These are phyloP conservation scores for Imleria badia DNA, from an alignment of 768 basidiomycete genomes.

Conservation along the genomic window DNA sequence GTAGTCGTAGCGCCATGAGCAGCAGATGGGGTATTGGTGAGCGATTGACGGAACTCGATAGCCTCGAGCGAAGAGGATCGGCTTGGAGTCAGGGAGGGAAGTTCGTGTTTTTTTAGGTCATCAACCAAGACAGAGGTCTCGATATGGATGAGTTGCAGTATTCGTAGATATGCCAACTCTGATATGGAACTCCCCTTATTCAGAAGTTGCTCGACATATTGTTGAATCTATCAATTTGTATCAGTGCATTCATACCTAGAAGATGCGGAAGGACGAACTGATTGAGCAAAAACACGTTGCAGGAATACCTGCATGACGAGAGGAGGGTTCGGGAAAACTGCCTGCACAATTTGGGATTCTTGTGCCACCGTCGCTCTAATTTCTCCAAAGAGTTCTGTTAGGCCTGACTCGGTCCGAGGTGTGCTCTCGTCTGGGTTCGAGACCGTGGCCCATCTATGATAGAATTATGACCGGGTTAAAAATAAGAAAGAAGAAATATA, in stretches of 20 bases:
- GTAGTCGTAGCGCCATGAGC: slow-evolving; percentile 43
- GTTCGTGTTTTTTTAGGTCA: slow-evolving; percentile 88
- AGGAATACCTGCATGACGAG: slow-evolving; percentile 98
- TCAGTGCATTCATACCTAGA: slow-evolving; percentile 7
- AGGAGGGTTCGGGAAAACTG: slow-evolving; percentile 95
- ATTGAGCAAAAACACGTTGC: slow-evolving; percentile 96
- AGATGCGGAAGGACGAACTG: slow-evolving; percentile 52
- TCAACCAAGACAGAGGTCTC: slow-evolving; percentile 80
- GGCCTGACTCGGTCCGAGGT: slow-evolving; percentile 77
- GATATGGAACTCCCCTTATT: slow-evolving; percentile 73
- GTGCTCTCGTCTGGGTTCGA: slow-evolving; percentile 76
- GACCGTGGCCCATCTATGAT: slow-evolving; percentile 72
- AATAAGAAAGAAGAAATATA: slow-evolving; percentile 41
- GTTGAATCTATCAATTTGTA: slow-evolving; percentile 71
- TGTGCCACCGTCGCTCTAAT: slow-evolving; percentile 91
- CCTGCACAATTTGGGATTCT: slow-evolving; percentile 97
- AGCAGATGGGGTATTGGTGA: slow-evolving; percentile 43
- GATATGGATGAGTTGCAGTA: slow-evolving; percentile 83
- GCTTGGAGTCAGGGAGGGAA: slow-evolving; percentile 59
- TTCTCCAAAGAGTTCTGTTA: slow-evolving; percentile 79
- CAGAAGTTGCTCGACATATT: slow-evolving; percentile 89
- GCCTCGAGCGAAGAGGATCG: slow-evolving; percentile 62
- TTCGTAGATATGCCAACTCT: slow-evolving; percentile 86
- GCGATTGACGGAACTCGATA: slow-evolving; percentile 57
- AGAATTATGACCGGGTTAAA: neutral